phyloP scores from a whole-genome alignment of 2,329 filamentous ascomycete species.

The Phoma sp. region DNA sequence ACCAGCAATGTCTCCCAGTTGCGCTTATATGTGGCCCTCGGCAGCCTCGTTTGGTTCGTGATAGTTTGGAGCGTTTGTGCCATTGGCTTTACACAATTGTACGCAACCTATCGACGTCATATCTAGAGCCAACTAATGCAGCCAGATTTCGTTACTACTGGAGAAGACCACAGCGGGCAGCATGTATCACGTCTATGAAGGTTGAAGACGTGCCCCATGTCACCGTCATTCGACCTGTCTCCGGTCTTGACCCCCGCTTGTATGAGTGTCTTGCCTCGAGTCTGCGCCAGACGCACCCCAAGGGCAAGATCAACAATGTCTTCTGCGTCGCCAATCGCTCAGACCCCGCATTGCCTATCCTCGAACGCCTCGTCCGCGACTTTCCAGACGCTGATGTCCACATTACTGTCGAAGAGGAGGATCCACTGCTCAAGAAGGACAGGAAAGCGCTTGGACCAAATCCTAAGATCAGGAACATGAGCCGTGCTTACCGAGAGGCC shows the following conservation, averaged over 20 bases:
- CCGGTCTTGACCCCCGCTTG: slow-evolving; percentile 86
- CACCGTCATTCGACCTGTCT: slow-evolving; percentile 91
- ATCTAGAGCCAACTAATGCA: slow-evolving; percentile 17
- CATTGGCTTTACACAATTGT: slow-evolving; percentile 68
- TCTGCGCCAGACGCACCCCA: slow-evolving; percentile 82
- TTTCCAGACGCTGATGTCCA: slow-evolving; percentile 75
- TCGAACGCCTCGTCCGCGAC: slow-evolving; percentile 75
- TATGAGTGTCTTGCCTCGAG: slow-evolving; percentile 92
- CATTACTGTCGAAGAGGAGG: slow-evolving; percentile 82
- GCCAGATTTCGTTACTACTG: slow-evolving; percentile 64
- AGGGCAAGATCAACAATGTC: slow-evolving; percentile 75
- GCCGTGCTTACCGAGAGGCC: slow-evolving; percentile 87
- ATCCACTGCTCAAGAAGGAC: slow-evolving; percentile 69
- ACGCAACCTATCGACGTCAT: slow-evolving; percentile 31
- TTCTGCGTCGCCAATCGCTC: slow-evolving; percentile 79
- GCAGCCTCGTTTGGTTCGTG: slow-evolving; percentile 64
- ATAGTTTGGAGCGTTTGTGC: slow-evolving; percentile 63
- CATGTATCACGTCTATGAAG: slow-evolving; percentile 48
- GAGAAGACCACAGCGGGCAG: slow-evolving; percentile 52
- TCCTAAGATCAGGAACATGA: slow-evolving; percentile 98
- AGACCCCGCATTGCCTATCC: slow-evolving; percentile 79
- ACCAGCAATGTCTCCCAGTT: slow-evolving; percentile 44
- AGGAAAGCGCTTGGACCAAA: slow-evolving; percentile 79
- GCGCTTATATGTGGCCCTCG: slow-evolving; percentile 51
- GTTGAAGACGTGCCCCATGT: slow-evolving; percentile 72